A percentile compares a stretch with the other conserved stretches of the same genome.
Conservation (phyloP, 257 asterid species). For the Henckelia pumila region DNA sequence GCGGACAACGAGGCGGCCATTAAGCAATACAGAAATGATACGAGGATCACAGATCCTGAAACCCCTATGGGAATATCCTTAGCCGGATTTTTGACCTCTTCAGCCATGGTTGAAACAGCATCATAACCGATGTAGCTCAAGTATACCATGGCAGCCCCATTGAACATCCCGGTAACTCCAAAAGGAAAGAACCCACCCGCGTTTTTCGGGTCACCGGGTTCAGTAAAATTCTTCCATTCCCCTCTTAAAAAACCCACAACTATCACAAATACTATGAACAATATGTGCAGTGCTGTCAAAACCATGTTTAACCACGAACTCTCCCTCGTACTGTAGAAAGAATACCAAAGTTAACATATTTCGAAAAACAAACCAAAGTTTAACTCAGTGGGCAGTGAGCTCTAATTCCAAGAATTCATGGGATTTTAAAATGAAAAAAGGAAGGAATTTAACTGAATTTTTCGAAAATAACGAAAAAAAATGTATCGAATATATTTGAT, state of each 20-base stretch:
- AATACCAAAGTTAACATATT: not conserved
- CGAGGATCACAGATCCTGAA: conserved; percentile 85
- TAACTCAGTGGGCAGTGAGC: not conserved
- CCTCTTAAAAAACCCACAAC: conserved; percentile 77
- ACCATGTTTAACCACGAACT: conserved; percentile 78
- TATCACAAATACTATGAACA: conserved; percentile 72
- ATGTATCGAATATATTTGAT: too few relatives aligned
- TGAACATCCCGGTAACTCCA: conserved; percentile 79
- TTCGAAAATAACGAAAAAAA: too few relatives aligned
- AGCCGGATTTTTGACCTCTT: conserved; percentile 76
- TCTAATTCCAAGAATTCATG: not conserved
- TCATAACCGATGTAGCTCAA: conserved; percentile 94
- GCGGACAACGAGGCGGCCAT: conserved; percentile 92
- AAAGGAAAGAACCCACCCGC: conserved; percentile 73
- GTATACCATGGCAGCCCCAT: conserved; percentile 91
- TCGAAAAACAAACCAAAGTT: too few relatives aligned
- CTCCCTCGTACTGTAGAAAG: conserved; percentile 66
- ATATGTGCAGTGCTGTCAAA: conserved; percentile 68
- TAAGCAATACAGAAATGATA: conserved; percentile 75
- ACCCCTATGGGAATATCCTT: conserved; percentile 82
- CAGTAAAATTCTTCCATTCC: conserved; percentile 53
- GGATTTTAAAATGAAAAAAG: not conserved
- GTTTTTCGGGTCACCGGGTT: conserved; percentile 50
- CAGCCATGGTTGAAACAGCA: conserved; percentile 98
- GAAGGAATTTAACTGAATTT: not conserved